Evolutionary conservation across 768 basidiomycete genomes (phyloP).

Genomic region (Suillus lakei): DNA sequence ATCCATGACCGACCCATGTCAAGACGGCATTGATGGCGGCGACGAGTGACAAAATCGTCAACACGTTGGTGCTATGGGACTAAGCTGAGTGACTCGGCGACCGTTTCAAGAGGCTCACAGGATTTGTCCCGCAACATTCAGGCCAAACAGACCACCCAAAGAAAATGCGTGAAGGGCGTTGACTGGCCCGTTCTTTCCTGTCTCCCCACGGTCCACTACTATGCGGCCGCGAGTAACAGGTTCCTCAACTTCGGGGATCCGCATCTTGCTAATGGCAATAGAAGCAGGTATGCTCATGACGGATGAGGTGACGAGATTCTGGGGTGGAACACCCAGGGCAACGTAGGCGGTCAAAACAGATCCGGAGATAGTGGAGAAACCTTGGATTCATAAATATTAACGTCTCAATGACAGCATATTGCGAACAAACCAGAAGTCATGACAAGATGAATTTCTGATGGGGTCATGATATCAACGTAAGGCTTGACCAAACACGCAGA

Average conservation of each 20-base stretch:
- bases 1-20: conserved; percentile 88
- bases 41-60: conserved; percentile 85
- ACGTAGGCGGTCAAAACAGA: conserved; percentile 89
- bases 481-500: conserved; percentile 85
- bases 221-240: conserved; percentile 85
- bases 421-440: conserved; percentile 76
- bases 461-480: conserved; percentile 84
- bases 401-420: not conserved
- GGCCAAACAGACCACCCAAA: conserved; percentile 82
- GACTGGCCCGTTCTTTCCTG: conserved; percentile 57
- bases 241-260: conserved; percentile 82
- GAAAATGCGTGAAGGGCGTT: conserved; percentile 92
- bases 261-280: conserved; percentile 89
- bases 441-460: conserved; percentile 81
- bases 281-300: conserved; percentile 97
- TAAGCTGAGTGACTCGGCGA: conserved; percentile 15
- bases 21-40: conserved; percentile 82
- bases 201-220: conserved; percentile 78
- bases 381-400: conserved; percentile 28
- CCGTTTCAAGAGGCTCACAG: conserved; percentile 50
- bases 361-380: conserved; percentile 92
- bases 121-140: conserved; percentile 87
- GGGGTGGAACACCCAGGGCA: conserved; percentile 72
- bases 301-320: conserved; percentile 85
- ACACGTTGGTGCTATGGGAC: conserved; percentile 68